Conservation (phyloP, 306 rosid genomes). For the Medicago lupulina region DNA sequence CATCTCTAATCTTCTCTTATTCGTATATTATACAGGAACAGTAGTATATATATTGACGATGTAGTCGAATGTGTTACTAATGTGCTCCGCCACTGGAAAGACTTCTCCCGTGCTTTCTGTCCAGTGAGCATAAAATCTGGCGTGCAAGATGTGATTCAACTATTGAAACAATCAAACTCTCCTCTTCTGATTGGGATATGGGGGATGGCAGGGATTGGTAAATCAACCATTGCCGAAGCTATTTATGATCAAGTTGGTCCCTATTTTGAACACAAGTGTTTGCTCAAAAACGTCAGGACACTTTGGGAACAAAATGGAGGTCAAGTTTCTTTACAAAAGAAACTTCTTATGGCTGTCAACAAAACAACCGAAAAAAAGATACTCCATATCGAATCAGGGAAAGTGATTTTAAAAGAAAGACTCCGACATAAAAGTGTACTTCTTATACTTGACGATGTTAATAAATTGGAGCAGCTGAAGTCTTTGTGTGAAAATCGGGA, state of each 20-base stretch:
- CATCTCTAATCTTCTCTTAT: neutral
- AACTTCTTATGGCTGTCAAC: neutral
- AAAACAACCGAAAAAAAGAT: neutral
- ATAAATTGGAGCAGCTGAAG: neutral
- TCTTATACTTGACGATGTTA: constrained; percentile 29
- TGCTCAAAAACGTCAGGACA: neutral
- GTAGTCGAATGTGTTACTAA: neutral
- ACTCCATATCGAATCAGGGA: neutral
- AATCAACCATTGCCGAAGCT: constrained; percentile 28
- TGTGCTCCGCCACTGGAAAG: neutral
- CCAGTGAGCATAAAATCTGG: neutral
- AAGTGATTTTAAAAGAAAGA: neutral
- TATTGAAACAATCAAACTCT: neutral
- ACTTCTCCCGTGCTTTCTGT: neutral
- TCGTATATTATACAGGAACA: neutral
- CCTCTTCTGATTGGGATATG: constrained; percentile 4
- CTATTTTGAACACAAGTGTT: neutral
- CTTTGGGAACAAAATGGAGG: neutral
- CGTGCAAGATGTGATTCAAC: neutral
- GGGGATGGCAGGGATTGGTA: constrained; percentile 30
- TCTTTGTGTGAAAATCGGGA: constrained; percentile 13
- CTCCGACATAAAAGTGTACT: constrained; percentile 1
- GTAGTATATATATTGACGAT: neutral
- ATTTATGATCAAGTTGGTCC: neutral
- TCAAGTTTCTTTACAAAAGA: neutral